Evolutionary conservation across 768 basidiomycete species (phyloP).

Genomic region (Dendrothele bispora): DNA sequence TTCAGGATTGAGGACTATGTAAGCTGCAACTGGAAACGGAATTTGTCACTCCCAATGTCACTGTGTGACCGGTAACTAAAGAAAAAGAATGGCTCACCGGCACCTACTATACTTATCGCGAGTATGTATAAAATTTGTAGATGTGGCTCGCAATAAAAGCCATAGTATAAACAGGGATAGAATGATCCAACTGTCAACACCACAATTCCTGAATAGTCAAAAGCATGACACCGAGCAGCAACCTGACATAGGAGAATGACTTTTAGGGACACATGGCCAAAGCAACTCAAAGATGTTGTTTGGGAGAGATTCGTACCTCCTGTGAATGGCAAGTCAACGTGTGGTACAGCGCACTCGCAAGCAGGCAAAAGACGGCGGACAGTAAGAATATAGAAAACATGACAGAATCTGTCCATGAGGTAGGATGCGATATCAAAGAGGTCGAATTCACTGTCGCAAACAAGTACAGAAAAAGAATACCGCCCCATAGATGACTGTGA

Average conservation of each 20-base stretch:
- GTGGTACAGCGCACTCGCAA: conserved; percentile 73
- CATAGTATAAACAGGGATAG: conserved; percentile 76
- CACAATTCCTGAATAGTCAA: conserved; percentile 83
- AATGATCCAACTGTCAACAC: conserved; percentile 78
- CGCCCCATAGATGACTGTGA: conserved; percentile 76
- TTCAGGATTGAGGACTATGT: conserved; percentile 75
- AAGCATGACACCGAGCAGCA: conserved; percentile 55
- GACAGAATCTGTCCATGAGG: conserved; percentile 61
- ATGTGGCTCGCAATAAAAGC: conserved; percentile 65
- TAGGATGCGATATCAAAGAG: conserved; percentile 51
- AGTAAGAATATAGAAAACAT: conserved; percentile 66
- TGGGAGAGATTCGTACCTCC: conserved; percentile 41
- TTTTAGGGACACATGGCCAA: too few relatives aligned
- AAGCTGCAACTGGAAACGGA: conserved; percentile 53
- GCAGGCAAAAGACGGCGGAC: conserved; percentile 73
- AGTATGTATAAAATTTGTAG: conserved; percentile 56
- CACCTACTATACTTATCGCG: conserved; percentile 50
- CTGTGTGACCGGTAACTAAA: conserved; percentile 10
- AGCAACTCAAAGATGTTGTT: background rate
- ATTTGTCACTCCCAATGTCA: background rate
- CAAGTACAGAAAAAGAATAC: conserved; percentile 58
- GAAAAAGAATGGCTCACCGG: conserved; percentile 47
- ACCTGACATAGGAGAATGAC: too few relatives aligned
- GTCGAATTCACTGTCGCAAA: conserved; percentile 51
- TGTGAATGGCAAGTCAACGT: conserved; percentile 72